Percentiles rank a stretch among this genome's conserved stretches.
phyloP scores from a whole-genome alignment of 2,329 filamentous ascomycete genomes.

The Graphilbum ipis-grandicollis region DNA sequence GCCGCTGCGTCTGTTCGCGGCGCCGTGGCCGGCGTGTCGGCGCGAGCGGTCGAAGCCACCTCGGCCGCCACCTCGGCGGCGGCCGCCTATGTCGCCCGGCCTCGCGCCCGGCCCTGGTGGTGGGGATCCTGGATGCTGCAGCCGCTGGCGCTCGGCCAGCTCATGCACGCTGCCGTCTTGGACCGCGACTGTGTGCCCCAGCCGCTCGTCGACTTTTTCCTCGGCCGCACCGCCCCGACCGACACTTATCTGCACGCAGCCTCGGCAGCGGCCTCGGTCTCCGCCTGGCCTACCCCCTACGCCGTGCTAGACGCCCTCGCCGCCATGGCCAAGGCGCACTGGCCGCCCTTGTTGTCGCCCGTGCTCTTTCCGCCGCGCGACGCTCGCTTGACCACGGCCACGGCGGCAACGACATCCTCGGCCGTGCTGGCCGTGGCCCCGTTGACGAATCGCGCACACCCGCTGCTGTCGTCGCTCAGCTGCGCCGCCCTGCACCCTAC shows the following conservation, averaged over 20 bases:
- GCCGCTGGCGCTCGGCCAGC: conserved; percentile 57
- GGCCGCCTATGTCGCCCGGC: conserved; percentile 5
- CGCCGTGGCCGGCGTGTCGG: background rate
- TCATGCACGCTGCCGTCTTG: conserved; percentile 61
- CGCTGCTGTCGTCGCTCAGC: conserved; percentile 66
- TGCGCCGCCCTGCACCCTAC: conserved; percentile 80
- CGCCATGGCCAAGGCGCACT: conserved; percentile 63
- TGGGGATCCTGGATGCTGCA: conserved; percentile 72
- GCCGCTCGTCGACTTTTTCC: conserved; percentile 30
- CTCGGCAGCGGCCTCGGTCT: conserved; percentile 29
- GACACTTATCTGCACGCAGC: conserved; percentile 56
- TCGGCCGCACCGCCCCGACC: conserved; percentile 41
- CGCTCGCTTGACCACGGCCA: conserved; percentile 30
- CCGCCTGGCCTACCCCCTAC: conserved; percentile 58
- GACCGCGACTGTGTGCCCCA: conserved; percentile 57
- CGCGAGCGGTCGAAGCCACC: background rate
- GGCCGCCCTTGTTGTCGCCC: conserved; percentile 77
- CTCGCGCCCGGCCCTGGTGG: conserved; percentile 58
- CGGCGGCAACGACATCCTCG: conserved; percentile 36
- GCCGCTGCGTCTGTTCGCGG: conserved; percentile 15
- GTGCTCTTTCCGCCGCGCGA: conserved; percentile 65
- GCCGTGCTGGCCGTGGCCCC: conserved; percentile 54
- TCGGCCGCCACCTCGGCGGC: conserved; percentile 14
- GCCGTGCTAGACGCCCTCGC: conserved; percentile 69
- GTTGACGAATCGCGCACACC: conserved; percentile 71